Base-by-base conservation (phyloP, 1,139 yeast genomes). In the Spencermartinsiella ligniputridi region DNA sequence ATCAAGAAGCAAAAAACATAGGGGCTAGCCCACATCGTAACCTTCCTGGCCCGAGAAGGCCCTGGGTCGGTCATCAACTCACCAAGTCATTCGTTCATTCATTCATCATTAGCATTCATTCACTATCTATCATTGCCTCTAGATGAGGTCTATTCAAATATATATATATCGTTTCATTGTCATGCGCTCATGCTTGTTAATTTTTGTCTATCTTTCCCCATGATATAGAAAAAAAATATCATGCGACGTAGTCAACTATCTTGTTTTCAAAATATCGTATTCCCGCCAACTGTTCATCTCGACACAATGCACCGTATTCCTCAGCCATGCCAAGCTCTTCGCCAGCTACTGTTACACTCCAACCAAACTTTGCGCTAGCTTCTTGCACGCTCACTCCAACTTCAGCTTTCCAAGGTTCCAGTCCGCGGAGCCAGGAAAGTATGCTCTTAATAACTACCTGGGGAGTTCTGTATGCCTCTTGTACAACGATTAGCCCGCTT, bases 251-350 rank as follows among this genome's bases (percentile, higher is more conserved):
- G 19, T 17, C 3, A 25, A 30, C 36, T 45, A 44, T 24, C 46
- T 50, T 20, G 40, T 56, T 56, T 24, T 47, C 47, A 42, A 69
- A 74, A 53, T 66, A 74, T 20, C 66, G 58, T 3, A 79, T 71
- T 0, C 90, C 90, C 36, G 78, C 71, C 3, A 80, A 69, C 46
- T 78, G 76, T 50, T 81, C 81, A 62, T 87, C 96, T 8, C 86
- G 71, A 9, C 83, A 79, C 1, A 86, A 58, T 1, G 65, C 64
- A 0, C 89, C 92, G 2, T 65, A 60, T 5, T 70, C 72, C 29
- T 84, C 75, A 19, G 85, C 80, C 47, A 72, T 68, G 44, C 78
- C 79, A 15, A 87, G 63, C 52, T 86, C 87, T 57, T 86, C 94
- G 13, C 69, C 70, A 2, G 90, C 75, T 15, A 87, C 79, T 25